A percentile compares a stretch with the other conserved stretches of the same genome.
Conservation (phyloP, 1,284 basidiomycete species). For the Trametes sp. region DNA sequence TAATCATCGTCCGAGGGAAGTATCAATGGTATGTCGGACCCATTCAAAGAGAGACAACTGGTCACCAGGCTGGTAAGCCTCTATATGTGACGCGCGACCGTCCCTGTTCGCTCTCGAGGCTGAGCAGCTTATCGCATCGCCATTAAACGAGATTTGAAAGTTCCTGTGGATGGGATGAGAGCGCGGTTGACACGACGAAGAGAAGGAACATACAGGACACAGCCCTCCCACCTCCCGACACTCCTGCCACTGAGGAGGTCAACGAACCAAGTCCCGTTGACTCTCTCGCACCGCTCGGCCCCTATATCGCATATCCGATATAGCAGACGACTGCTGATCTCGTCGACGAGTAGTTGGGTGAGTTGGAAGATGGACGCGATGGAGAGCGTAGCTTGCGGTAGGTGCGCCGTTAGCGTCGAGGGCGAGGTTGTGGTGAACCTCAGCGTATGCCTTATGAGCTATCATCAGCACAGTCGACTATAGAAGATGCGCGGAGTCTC, state of each 20-base stretch:
- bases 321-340: conserved; percentile 72
- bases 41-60: conserved; percentile 35
- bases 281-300: conserved; percentile 56
- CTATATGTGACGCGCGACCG: conserved; percentile 36
- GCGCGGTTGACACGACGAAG: not conserved
- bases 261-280: conserved; percentile 79
- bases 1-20: conserved; percentile 27
- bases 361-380: conserved; percentile 79
- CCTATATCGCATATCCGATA: conserved; percentile 73
- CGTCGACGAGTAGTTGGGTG: conserved; percentile 75
- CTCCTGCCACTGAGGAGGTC: conserved; percentile 68
- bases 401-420: conserved; percentile 72
- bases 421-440: conserved; percentile 78
- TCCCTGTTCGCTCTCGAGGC: conserved; percentile 57
- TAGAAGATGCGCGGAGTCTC: not conserved
- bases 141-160: conserved; percentile 62
- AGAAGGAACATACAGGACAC: conserved; percentile 61
- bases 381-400: conserved; percentile 75
- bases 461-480: not conserved
- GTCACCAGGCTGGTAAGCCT: conserved; percentile 49
- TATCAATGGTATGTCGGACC: conserved; percentile 37
- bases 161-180: conserved; percentile 51
- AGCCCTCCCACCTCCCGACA: conserved; percentile 83
- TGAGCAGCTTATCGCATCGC: conserved; percentile 61
- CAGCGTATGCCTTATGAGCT: conserved; percentile 62